These are phyloP conservation scores for Russula dissimulans DNA, from an alignment of 768 basidiomycete genomes.

Conservation along the genomic window DNA sequence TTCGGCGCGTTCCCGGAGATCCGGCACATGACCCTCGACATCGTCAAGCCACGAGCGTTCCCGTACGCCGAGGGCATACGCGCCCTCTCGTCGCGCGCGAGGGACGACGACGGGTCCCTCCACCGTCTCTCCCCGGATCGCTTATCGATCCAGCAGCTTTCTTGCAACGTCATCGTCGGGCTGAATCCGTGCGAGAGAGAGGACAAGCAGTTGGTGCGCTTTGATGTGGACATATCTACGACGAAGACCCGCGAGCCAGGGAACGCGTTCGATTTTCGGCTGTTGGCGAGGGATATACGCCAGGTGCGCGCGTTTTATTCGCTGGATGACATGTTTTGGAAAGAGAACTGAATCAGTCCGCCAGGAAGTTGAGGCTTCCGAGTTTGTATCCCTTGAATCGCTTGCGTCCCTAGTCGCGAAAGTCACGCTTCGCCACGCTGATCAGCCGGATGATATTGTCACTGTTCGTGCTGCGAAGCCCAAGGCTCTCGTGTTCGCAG, in stretches of 20 bases:
- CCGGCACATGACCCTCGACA: slow-evolving; percentile 33
- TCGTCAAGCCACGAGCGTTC: slow-evolving; percentile 42
- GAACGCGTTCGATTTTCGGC: slow-evolving; percentile 33
- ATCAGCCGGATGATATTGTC: slow-evolving; percentile 25
- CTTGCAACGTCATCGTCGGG: slow-evolving; percentile 52
- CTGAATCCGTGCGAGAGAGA: slow-evolving; percentile 56
- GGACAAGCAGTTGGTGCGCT: slow-evolving; percentile 50
- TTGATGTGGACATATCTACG: slow-evolving; percentile 36
- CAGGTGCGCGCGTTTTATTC: slow-evolving; percentile 26
- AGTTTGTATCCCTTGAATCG: slow-evolving; percentile 63
- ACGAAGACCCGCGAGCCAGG: slow-evolving; percentile 2
- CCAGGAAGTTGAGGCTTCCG: slow-evolving; percentile 27
- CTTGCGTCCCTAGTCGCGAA: slow-evolving; percentile 61
- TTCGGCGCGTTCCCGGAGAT: slow-evolving; percentile 29
- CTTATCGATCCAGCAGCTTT: slow-evolving; percentile 33
- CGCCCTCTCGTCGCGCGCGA: slow-evolving; percentile 30
- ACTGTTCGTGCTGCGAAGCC: slow-evolving; percentile 63
- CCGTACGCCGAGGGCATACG: slow-evolving; percentile 41
- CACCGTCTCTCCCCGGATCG: slow-evolving; percentile 12
- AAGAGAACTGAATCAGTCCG: background rate
- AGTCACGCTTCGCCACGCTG: slow-evolving; percentile 37
- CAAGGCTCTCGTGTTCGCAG: slow-evolving; percentile 56
- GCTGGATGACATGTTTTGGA: background rate
- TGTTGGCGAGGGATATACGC: slow-evolving; percentile 29
- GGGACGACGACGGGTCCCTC: slow-evolving; percentile 7